Base-by-base conservation (phyloP, 1,284 basidiomycete genomes). In the Puccinia horiana region DNA sequence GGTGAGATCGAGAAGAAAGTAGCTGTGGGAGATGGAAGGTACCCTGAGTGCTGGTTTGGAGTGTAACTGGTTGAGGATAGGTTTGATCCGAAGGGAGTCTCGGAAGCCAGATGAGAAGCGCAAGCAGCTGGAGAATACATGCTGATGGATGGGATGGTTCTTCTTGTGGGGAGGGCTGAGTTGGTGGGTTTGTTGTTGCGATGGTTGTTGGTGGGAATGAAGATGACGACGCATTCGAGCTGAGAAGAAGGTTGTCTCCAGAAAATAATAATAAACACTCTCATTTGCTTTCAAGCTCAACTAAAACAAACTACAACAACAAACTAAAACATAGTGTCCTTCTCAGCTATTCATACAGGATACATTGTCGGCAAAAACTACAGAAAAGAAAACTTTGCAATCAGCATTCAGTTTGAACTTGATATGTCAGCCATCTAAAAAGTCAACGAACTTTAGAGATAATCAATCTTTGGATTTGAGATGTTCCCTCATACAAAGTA, bases 381-480 rank as follows among this genome's bases (percentile, higher is more conserved):
- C 56, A 16, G 14, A 40, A 63, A 63, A 11, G 65, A 76, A 65
- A 63, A 65, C 4, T 16, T 16, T 4, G 35, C 11, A 63, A 32
- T 76, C 44, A 76, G 47, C 42, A 6, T 76, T 42, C 40, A 29
- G 32, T 47, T 12, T 26, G 18, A 47, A 32, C 29, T 54, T 1
- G 26, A 74, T n/a, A 44, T 14, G 5, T 16, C 1, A 42, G 32
- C 8, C 32, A 65, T 29, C 23, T 16, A 35, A 58, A 12, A 75
- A 44, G 26, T 37, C 29, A n/a, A 47, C 72, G 26, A 56, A 81
- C 80, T 61, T 81, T 81, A 3, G 88, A 88, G 32, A 88, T 86
- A 81, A 88, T 87, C 72, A 88, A 82, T 35, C 86, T 83, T 83
- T 88, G 88, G 63, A 88, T 88, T 84, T 88, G 88, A 12, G 87